Evolutionary conservation across 2,329 filamentous ascomycete genomes (phyloP).

Genomic region (Exophiala bonariae): DNA sequence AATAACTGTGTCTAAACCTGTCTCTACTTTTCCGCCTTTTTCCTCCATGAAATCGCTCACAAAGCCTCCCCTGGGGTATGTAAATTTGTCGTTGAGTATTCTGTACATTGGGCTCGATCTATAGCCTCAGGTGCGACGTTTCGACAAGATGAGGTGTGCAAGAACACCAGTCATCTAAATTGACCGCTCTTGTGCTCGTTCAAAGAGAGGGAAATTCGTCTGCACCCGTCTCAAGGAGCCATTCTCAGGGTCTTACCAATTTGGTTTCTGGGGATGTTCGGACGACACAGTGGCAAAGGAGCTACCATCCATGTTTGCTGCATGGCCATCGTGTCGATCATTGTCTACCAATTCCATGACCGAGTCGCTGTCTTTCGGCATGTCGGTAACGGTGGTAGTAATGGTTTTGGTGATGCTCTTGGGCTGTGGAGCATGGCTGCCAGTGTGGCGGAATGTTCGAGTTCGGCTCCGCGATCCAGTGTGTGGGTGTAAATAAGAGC

Average conservation of each 20-base stretch:
- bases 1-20: too few species aligned
- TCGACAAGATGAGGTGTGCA: too few species aligned
- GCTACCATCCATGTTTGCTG: neutral
- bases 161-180: too few species aligned
- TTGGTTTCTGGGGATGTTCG: neutral
- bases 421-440: neutral
- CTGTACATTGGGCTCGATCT: too few species aligned
- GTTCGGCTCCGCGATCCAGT: neutral
- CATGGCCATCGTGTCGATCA: neutral
- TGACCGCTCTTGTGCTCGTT: too few species aligned
- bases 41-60: too few species aligned
- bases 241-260: neutral
- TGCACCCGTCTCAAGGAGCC: too few species aligned
- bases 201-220: too few species aligned
- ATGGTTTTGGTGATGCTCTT: slow-evolving; percentile 1
- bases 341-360: neutral
- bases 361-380: neutral
- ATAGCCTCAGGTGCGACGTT: too few species aligned
- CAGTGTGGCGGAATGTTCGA: neutral
- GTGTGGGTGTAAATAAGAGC: neutral
- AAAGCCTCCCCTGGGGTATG: too few species aligned
- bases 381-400: neutral
- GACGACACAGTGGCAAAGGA: neutral
- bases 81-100: too few species aligned
- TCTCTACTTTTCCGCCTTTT: too few species aligned